Conservation (phyloP, 352 stramenopile genomes). For the Pythium dissimile region DNA sequence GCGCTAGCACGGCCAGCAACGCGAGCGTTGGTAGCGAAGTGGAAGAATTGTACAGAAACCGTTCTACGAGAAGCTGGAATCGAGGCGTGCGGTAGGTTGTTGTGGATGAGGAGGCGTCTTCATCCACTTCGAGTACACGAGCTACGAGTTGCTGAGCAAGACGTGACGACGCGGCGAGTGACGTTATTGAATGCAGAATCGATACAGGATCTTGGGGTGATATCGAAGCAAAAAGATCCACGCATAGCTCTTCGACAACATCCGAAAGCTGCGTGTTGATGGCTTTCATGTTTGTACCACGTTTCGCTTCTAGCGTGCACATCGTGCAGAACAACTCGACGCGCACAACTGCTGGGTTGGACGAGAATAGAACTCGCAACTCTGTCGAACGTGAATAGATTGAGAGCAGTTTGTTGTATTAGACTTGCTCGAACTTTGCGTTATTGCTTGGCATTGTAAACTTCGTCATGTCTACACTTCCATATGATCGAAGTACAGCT, state of each 20-base stretch:
- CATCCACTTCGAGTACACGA: not conserved
- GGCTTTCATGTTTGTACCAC: not conserved
- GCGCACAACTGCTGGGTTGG: too few species aligned
- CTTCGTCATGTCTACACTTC: constrained; percentile 44
- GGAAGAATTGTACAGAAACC: constrained; percentile 29
- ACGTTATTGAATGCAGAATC: not conserved
- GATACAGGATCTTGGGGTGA: constrained; percentile 1
- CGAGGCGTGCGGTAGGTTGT: not conserved
- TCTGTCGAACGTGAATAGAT: too few species aligned
- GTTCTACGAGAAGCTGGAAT: not conserved
- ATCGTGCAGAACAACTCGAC: too few species aligned
- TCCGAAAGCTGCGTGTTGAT: not conserved
- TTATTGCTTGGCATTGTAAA: not conserved
- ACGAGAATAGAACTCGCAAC: not conserved
- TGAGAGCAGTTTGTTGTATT: not conserved
- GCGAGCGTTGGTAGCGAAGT: constrained; percentile 24
- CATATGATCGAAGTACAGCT: constrained; percentile 63
- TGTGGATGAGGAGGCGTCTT: not conserved
- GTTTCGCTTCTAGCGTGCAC: too few species aligned
- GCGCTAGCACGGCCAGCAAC: constrained; percentile 33
- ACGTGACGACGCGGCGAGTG: constrained; percentile 6
- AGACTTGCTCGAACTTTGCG: not conserved
- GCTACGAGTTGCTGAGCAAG: constrained; percentile 3
- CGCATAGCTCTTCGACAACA: constrained; percentile 11
- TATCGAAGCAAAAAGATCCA: constrained; percentile 11